These are phyloP conservation scores for Elasticomyces elasticus DNA, from an alignment of 495 filamentous ascomycete species.

Conservation along the genomic window DNA sequence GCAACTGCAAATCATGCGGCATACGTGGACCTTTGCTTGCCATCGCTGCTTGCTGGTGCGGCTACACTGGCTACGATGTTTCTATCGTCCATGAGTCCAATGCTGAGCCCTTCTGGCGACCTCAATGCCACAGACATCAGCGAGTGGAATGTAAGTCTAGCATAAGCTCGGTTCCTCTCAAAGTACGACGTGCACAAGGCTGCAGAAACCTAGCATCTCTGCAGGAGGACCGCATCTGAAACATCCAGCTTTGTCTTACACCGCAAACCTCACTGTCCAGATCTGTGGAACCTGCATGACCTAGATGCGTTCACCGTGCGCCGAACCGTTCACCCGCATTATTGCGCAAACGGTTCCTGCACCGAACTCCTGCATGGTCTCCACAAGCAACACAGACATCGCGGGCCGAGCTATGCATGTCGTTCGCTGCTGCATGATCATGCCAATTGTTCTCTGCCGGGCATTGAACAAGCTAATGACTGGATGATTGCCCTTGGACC, in stretches of 20 bases:
- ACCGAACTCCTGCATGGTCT: background rate
- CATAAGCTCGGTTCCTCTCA: background rate
- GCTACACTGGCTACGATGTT: background rate
- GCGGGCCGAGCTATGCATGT: conserved; percentile 7
- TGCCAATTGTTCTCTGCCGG: conserved; percentile 7
- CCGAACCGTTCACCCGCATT: conserved; percentile 11
- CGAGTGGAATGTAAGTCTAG: no score
- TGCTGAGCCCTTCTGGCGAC: no score
- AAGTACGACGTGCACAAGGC: background rate
- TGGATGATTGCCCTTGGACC: conserved; percentile 1
- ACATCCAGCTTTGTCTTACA: conserved; percentile 14
- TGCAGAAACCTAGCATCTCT: background rate
- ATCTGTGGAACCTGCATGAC: conserved; percentile 8
- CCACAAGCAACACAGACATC: conserved; percentile 8
- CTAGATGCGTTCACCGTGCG: conserved; percentile 8
- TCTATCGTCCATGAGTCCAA: background rate
- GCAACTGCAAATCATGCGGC: background rate
- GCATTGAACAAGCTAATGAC: background rate
- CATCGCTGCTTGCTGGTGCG: background rate
- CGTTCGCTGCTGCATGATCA: conserved; percentile 9
- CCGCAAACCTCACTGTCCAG: conserved; percentile 16
- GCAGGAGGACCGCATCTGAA: background rate
- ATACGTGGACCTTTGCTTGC: background rate
- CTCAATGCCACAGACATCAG: no score
- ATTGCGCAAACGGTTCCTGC: conserved; percentile 4